A percentile compares a stretch with the other conserved stretches of the same genome.
These are phyloP conservation scores for Kwoniella bestiolae DNA, from an alignment of 768 basidiomycete genomes.

Conservation along the genomic window DNA sequence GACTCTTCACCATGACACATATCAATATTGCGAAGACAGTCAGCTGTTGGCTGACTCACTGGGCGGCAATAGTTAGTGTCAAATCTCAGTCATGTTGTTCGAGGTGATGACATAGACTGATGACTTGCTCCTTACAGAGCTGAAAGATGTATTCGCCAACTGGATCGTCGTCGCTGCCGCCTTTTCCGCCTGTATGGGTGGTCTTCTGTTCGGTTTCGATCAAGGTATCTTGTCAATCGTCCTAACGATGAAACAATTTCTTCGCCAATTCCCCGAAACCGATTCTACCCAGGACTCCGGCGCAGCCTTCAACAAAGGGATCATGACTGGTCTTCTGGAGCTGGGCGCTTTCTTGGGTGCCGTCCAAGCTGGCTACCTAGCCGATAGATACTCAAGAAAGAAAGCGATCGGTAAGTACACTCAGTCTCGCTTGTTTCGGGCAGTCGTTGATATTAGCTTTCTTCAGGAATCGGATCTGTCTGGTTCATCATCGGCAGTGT, in stretches of 20 bases:
- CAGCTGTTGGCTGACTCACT: too few species aligned
- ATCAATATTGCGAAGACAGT: too few species aligned
- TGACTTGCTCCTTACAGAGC: too few species aligned
- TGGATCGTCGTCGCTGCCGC: background rate
- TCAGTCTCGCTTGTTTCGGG: background rate
- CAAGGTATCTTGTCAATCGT: constrained; percentile 8
- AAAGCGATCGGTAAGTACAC: background rate
- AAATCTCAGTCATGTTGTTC: too few species aligned
- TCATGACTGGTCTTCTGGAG: constrained; percentile 19
- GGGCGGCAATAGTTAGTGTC: too few species aligned
- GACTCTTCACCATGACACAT: too few species aligned
- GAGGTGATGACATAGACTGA: too few species aligned
- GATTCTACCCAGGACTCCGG: constrained; percentile 8
- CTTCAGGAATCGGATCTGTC: constrained; percentile 4
- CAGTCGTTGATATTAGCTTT: background rate
- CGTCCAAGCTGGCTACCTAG: constrained; percentile 68
- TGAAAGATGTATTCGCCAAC: too few species aligned
- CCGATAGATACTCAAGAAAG: constrained; percentile 75
- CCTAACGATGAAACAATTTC: constrained; percentile 2
- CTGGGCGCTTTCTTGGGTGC: constrained; percentile 72
- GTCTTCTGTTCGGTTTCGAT: constrained; percentile 6
- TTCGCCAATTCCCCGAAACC: background rate
- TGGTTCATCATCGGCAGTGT: constrained; percentile 40
- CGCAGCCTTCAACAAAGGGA: constrained; percentile 5
- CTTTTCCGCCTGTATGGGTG: constrained; percentile 1